These are phyloP conservation scores for Boletellus sp. DNA, from an alignment of 768 basidiomycete genomes.

Conservation along the genomic window DNA sequence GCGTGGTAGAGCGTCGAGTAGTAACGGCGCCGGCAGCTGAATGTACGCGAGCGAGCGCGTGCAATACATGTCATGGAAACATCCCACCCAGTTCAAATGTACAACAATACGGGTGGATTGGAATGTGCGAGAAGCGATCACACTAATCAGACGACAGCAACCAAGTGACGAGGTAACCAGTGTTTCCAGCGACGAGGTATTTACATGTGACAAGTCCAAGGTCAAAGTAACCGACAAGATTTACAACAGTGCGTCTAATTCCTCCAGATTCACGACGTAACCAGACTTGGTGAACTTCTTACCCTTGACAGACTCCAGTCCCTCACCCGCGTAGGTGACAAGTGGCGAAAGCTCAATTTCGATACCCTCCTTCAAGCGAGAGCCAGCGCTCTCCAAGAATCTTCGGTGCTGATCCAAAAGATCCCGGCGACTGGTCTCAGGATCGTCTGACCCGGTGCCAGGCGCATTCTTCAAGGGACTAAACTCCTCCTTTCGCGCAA, in stretches of 20 bases:
- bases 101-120: slow-evolving; percentile 4
- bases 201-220: slow-evolving; percentile 3
- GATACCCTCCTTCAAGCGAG: slow-evolving; percentile 61
- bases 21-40: slow-evolving; percentile 43
- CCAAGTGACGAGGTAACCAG: slow-evolving; percentile 1
- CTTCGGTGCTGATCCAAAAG: slow-evolving; percentile 82
- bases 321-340: slow-evolving; percentile 91
- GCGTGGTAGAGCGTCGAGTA: slow-evolving; percentile 51
- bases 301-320: slow-evolving; percentile 73
- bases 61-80: slow-evolving; percentile 15
- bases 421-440: slow-evolving; percentile 86
- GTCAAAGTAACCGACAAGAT: slow-evolving; percentile 3
- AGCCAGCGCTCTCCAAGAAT: slow-evolving; percentile 80
- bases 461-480: slow-evolving; percentile 98
- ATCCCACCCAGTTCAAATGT: slow-evolving; percentile 11
- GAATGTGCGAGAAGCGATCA: not conserved
- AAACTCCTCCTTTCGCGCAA: slow-evolving; percentile 85
- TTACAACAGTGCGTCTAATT: slow-evolving; percentile 66
- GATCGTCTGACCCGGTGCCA: slow-evolving; percentile 85
- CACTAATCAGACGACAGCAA: not conserved
- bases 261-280: slow-evolving; percentile 57
- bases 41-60: slow-evolving; percentile 11
- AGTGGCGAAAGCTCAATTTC: slow-evolving; percentile 90
- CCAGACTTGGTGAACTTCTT: slow-evolving; percentile 77
- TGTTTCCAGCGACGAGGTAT: slow-evolving; percentile 2